These are phyloP conservation scores for Cyphellophora attinorum DNA, from an alignment of 2,329 filamentous ascomycete species.

Conservation along the genomic window DNA sequence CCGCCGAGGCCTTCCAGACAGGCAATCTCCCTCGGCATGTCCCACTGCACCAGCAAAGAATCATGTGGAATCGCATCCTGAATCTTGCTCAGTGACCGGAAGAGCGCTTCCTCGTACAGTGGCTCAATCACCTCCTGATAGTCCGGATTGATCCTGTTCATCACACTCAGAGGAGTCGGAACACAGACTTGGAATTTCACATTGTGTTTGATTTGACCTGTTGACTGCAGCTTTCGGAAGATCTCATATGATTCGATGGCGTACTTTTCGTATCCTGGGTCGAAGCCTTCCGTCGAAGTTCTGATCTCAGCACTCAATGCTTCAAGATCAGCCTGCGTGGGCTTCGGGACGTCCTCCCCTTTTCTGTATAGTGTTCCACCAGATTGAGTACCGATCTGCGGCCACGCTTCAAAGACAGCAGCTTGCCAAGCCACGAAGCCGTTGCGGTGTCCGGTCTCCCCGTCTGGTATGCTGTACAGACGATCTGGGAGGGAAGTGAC, in stretches of 20 bases:
- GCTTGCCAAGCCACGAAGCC: conserved; percentile 26
- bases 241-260: conserved; percentile 21
- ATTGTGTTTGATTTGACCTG: conserved; percentile 17
- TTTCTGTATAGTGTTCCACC: conserved; percentile 2
- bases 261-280: conserved; percentile 20
- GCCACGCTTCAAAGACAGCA: conserved; percentile 19
- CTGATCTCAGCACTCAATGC: conserved; percentile 1
- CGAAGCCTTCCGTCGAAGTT: background rate
- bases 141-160: conserved; percentile 13
- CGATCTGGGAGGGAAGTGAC: conserved; percentile 22
- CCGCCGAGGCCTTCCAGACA: conserved; percentile 17
- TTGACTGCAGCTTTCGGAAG: conserved; percentile 17
- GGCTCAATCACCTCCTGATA: conserved; percentile 20
- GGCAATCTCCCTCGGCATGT: conserved; percentile 19
- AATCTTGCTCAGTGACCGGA: conserved; percentile 18
- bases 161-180: conserved; percentile 20
- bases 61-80: conserved; percentile 20
- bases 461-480: conserved; percentile 31
- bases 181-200: conserved; percentile 26
- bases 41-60: conserved; percentile 26
- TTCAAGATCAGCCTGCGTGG: conserved; percentile 10
- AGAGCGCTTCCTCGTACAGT: conserved; percentile 20
- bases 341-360: conserved; percentile 3
- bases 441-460: conserved; percentile 28
- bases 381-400: conserved; percentile 2